A percentile compares a stretch with the other conserved stretches of the same genome.
Conservation (phyloP, 345 rosid species). For the Eucalyptus pumila region DNA sequence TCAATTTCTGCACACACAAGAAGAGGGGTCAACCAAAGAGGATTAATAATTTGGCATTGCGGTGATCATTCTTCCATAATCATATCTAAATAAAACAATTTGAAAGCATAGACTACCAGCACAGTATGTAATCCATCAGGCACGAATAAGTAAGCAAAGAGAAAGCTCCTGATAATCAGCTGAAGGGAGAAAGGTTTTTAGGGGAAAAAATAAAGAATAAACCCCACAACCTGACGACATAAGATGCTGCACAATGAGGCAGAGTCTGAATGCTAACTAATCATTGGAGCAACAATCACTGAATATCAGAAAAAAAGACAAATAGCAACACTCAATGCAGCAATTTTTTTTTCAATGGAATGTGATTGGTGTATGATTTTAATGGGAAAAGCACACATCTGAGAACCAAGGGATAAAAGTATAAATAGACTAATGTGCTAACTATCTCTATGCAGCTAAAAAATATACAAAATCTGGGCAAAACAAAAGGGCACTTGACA, state of each 20-base stretch:
- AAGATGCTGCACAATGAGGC: background rate
- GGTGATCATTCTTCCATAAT: background rate
- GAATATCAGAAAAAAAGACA: background rate
- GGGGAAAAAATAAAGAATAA: background rate
- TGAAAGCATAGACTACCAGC: background rate
- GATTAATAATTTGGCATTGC: background rate
- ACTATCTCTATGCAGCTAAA: background rate
- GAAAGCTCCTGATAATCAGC: background rate
- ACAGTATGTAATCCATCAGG: background rate
- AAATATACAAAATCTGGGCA: background rate
- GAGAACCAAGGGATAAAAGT: background rate
- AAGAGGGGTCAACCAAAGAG: background rate
- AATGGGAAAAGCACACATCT: background rate
- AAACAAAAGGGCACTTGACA: background rate
- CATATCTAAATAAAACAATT: background rate
- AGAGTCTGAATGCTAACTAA: background rate
- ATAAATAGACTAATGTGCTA: background rate
- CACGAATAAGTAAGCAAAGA: background rate
- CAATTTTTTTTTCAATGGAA: background rate
- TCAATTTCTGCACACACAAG: conserved; percentile 49
- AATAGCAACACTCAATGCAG: background rate
- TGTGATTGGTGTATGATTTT: background rate
- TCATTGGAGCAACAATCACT: background rate
- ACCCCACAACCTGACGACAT: background rate
- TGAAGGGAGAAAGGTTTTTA: background rate